Evolutionary conservation across 108 stramenopile species (phyloP).

Genomic region (Cyclotella kingstonii): DNA sequence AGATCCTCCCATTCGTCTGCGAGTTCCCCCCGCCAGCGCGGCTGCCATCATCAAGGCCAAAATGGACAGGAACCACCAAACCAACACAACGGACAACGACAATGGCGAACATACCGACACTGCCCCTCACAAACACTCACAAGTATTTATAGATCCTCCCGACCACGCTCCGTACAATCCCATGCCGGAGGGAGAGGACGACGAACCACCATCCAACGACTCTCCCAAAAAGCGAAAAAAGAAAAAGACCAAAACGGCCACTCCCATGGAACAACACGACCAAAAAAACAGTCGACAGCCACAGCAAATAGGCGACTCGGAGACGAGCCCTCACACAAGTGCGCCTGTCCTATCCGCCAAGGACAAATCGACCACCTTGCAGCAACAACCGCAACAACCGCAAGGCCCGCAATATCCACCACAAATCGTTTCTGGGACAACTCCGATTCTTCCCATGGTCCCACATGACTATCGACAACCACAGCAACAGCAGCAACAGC

Average conservation of each 20-base stretch:
- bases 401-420: conserved; percentile 38
- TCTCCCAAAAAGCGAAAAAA: conserved; percentile 44
- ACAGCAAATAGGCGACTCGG: too few species aligned
- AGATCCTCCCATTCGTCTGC: conserved; percentile 77
- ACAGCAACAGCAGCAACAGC: conserved; percentile 15
- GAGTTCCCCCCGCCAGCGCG: conserved; percentile 77
- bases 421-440: conserved; percentile 13
- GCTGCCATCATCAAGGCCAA: conserved; percentile 74
- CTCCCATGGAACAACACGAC: neutral
- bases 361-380: conserved; percentile 27
- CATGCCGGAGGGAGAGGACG: conserved; percentile 10
- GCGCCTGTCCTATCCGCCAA: too few species aligned
- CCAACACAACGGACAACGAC: conserved; percentile 23
- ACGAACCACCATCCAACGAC: conserved; percentile 5
- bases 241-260: conserved; percentile 36
- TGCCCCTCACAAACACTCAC: too few species aligned
- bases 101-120: conserved; percentile 9
- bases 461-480: conserved; percentile 5
- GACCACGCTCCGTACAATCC: neutral
- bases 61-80: conserved; percentile 66
- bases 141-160: neutral
- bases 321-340: neutral
- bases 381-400: conserved; percentile 24
- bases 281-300: too few species aligned
- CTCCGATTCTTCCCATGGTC: neutral